These are phyloP conservation scores for Tillandsia leiboldiana DNA, from an alignment of 176 grass and related monocot genomes.

Conservation along the genomic window DNA sequence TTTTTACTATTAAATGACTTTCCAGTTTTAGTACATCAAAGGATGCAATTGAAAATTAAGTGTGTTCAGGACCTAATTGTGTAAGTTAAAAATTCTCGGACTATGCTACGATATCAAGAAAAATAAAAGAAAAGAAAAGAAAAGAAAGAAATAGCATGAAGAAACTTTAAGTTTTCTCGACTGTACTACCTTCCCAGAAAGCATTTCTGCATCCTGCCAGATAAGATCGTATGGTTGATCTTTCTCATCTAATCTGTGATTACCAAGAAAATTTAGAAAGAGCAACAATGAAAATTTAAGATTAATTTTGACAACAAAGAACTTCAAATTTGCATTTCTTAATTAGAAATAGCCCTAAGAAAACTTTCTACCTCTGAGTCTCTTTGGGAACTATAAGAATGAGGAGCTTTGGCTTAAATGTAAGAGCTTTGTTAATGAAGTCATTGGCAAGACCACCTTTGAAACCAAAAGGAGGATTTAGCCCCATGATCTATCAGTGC, in stretches of 20 bases:
- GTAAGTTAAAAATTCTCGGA: constrained; percentile 4
- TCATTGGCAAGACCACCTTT: constrained; percentile 79
- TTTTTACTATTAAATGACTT: too few species aligned
- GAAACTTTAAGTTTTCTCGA: neutral
- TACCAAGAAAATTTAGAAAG: constrained; percentile 3
- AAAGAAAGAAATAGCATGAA: neutral
- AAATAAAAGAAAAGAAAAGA: neutral
- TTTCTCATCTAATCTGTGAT: constrained; percentile 54
- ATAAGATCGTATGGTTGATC: constrained; percentile 65
- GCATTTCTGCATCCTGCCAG: constrained; percentile 56
- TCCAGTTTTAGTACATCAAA: too few species aligned
- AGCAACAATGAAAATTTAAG: neutral
- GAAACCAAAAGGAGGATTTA: constrained; percentile 90
- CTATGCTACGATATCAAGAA: constrained; percentile 7
- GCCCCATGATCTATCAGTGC: constrained; percentile 69
- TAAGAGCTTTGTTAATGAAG: constrained; percentile 84
- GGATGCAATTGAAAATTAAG: too few species aligned
- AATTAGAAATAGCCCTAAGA: constrained; percentile 1
- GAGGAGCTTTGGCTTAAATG: constrained; percentile 83
- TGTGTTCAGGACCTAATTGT: too few species aligned
- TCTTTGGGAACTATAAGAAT: constrained; percentile 90
- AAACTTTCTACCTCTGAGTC: constrained; percentile 52
- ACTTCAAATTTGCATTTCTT: neutral
- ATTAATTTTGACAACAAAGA: neutral
- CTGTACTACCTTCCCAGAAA: constrained; percentile 63